Percentiles rank a stretch among this genome's conserved stretches.
phyloP scores from a whole-genome alignment of 176 grass and related monocot genomes.

The Paspalum vaginatum region DNA sequence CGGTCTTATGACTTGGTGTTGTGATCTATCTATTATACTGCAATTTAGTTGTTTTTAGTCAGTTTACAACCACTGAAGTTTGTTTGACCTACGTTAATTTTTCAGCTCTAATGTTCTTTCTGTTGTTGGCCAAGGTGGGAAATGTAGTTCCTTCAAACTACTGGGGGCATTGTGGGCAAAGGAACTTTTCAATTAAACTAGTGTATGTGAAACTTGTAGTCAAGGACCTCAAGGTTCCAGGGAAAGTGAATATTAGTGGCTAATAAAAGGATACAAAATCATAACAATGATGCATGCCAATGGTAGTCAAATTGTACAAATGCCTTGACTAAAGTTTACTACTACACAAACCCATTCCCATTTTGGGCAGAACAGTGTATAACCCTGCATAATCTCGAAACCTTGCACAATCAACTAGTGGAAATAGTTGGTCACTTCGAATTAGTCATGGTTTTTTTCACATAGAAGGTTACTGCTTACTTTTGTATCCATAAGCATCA shows the following conservation, averaged over 20 bases:
- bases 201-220: conserved; percentile 2
- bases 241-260: not conserved
- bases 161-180: not conserved
- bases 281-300: not conserved
- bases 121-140: not conserved
- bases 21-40: too few species aligned
- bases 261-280: not conserved
- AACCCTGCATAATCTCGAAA: too few species aligned
- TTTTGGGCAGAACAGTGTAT: too few species aligned
- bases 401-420: not conserved
- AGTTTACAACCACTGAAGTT: not conserved
- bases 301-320: not conserved
- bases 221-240: not conserved
- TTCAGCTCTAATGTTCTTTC: not conserved
- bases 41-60: too few species aligned
- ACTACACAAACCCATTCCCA: not conserved
- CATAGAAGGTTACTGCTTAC: not conserved
- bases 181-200: not conserved
- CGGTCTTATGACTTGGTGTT: too few species aligned
- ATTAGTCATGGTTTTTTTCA: not conserved
- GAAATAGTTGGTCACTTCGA: not conserved
- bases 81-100: not conserved
- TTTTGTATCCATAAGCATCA: not conserved
- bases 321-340: conserved; percentile 10
- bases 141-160: not conserved